A percentile compares a stretch with the other conserved stretches of the same genome.
Conservation (phyloP, 2,329 filamentous ascomycete genomes). For the Aureobasidium namibiae region DNA sequence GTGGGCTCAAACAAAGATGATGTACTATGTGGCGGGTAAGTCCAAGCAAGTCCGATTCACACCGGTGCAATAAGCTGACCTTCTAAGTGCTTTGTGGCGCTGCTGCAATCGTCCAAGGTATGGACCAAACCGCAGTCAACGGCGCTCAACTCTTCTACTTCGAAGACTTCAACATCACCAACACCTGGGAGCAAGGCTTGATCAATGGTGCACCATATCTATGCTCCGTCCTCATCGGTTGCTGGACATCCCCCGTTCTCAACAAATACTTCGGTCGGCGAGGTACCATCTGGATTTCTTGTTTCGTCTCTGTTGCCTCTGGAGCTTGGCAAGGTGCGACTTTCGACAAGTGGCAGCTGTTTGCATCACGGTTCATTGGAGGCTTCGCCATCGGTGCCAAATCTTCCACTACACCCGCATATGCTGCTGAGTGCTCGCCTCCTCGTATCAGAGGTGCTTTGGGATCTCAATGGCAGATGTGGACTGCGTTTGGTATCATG, state of each 20-base stretch:
- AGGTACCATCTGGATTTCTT: constrained; percentile 57
- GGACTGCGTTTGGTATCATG: constrained; percentile 41
- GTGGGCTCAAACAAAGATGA: constrained; percentile 40
- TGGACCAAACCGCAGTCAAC: constrained; percentile 45
- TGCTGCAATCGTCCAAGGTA: constrained; percentile 49
- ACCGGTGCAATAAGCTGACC: not conserved
- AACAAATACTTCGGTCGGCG: constrained; percentile 53
- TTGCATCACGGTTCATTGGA: constrained; percentile 17
- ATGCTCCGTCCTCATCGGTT: constrained; percentile 36
- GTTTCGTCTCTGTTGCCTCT: constrained; percentile 53
- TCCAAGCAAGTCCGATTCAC: not conserved
- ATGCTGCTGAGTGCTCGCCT: constrained; percentile 31
- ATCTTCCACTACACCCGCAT: constrained; percentile 37
- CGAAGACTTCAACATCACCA: constrained; percentile 20
- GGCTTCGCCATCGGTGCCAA: constrained; percentile 36
- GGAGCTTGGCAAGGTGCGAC: constrained; percentile 23
- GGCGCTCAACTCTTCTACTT: constrained; percentile 29
- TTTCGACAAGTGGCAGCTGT: constrained; percentile 15
- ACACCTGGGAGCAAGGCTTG: constrained; percentile 25
- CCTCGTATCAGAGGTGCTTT: constrained; percentile 34
- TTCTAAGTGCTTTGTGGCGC: constrained; percentile 32
- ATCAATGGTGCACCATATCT: constrained; percentile 40
- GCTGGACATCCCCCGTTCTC: constrained; percentile 48
- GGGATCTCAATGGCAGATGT: constrained; percentile 41
- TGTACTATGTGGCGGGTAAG: constrained; percentile 45